phyloP scores from a whole-genome alignment of 2,329 filamentous ascomycete genomes.

The Hymenoscyphus occultus region DNA sequence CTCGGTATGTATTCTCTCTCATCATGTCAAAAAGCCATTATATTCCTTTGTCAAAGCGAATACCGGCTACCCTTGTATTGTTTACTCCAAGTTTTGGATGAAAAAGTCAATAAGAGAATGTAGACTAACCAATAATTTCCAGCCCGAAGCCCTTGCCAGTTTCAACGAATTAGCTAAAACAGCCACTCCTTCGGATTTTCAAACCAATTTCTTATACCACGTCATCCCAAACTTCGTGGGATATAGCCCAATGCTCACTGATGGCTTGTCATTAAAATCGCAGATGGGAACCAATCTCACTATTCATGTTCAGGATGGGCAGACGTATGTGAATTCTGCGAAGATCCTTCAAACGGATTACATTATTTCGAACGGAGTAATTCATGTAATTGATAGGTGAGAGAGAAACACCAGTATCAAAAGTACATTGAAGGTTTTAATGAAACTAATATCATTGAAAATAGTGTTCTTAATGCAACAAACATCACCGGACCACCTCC shows the following conservation, averaged over 20 bases:
- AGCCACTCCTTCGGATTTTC: conserved; percentile 41
- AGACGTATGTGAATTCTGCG: conserved; percentile 51
- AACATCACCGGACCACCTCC: conserved; percentile 13
- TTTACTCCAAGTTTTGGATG: too few relatives aligned
- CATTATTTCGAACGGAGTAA: conserved; percentile 53
- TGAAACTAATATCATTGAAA: conserved; percentile 3
- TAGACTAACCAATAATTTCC: not conserved
- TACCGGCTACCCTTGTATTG: too few relatives aligned
- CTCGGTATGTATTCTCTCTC: conserved; percentile 9
- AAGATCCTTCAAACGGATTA: conserved; percentile 48
- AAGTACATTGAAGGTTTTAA: not conserved
- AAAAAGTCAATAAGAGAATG: not conserved
- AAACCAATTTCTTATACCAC: conserved; percentile 60
- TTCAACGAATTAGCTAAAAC: conserved; percentile 15
- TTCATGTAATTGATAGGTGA: conserved; percentile 57
- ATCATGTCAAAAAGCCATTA: not conserved
- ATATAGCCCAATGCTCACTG: conserved; percentile 48
- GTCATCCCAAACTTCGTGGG: conserved; percentile 53
- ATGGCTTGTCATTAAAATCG: conserved; percentile 39
- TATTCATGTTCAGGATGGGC: conserved; percentile 42
- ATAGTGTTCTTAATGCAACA: conserved; percentile 17
- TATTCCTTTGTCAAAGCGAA: not conserved
- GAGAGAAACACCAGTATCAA: conserved; percentile 23
- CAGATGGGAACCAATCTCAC: conserved; percentile 49
- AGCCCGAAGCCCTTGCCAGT: conserved; percentile 18